Percentiles rank a stretch among this genome's conserved stretches.
Conservation (phyloP, 306 rosid species). For the Prunus persica region Prunus_persica_NCBIv2 NC_034009.1:40783001-40783500, state of each 20-base stretch:
- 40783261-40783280: not conserved
- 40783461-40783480: not conserved
- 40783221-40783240: slow-evolving; percentile 6
- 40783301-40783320: slow-evolving; percentile 24
- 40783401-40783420: slow-evolving; percentile 99
- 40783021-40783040: slow-evolving; percentile 89
- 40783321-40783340: slow-evolving; percentile 15
- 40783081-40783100: slow-evolving; percentile 95
- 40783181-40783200: not conserved
- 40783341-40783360: slow-evolving; percentile 99
- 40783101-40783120: slow-evolving; percentile 91
- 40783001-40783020: slow-evolving; percentile 84
- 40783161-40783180: not conserved
- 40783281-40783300: slow-evolving; percentile 6
- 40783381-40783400: slow-evolving; percentile 98
- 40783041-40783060: slow-evolving; percentile 90
- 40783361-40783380: slow-evolving; percentile 96
- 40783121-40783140: slow-evolving; percentile 78
- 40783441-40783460: not conserved
- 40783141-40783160: slow-evolving; percentile 17
- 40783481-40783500: not conserved
- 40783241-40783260: slow-evolving; percentile 11
- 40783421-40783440: slow-evolving; percentile 25
- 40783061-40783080: slow-evolving; percentile 97
- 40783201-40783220: not conserved